These are phyloP conservation scores for Sugiyamaella sp. DNA, from an alignment of 1,139 yeast genomes.

Conservation along the genomic window DNA sequence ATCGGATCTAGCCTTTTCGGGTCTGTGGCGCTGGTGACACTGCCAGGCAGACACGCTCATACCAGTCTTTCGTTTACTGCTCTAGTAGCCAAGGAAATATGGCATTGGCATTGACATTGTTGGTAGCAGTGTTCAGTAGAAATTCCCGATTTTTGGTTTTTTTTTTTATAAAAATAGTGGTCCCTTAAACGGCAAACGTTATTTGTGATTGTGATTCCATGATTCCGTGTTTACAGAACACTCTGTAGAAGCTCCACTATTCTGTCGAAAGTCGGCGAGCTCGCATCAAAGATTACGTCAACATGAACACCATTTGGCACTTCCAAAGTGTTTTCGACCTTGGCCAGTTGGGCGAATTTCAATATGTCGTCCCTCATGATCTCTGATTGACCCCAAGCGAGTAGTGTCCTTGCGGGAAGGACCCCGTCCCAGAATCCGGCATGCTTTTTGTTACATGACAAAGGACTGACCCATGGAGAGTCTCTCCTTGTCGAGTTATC, in stretches of 20 bases:
- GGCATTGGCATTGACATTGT: too few relatives aligned
- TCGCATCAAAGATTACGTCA: constrained; percentile 23
- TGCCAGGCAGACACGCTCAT: too few relatives aligned
- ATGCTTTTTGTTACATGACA: constrained; percentile 5
- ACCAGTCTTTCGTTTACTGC: too few relatives aligned
- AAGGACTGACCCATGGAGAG: constrained; percentile 19
- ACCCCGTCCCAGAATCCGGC: constrained; percentile 41
- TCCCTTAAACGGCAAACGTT: neutral
- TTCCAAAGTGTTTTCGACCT: constrained; percentile 15
- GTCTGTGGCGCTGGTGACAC: too few relatives aligned
- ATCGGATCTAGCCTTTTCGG: too few relatives aligned
- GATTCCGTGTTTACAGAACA: neutral
- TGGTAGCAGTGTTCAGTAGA: too few relatives aligned
- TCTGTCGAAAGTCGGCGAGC: constrained; percentile 9
- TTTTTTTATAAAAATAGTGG: neutral
- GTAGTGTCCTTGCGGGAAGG: constrained; percentile 40
- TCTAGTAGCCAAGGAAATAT: too few relatives aligned
- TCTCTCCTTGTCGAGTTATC: constrained; percentile 29
- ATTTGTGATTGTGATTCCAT: neutral
- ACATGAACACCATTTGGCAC: constrained; percentile 27
- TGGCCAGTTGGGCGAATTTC: constrained; percentile 45
- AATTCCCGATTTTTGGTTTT: too few relatives aligned
- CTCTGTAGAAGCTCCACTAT: constrained; percentile 1
- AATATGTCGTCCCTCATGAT: constrained; percentile 80
- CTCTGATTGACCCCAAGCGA: constrained; percentile 56